A percentile compares a stretch with the other conserved stretches of the same genome.
Conservation (phyloP, 306 rosid species). For the Oxytropis ochrocephala region DNA sequence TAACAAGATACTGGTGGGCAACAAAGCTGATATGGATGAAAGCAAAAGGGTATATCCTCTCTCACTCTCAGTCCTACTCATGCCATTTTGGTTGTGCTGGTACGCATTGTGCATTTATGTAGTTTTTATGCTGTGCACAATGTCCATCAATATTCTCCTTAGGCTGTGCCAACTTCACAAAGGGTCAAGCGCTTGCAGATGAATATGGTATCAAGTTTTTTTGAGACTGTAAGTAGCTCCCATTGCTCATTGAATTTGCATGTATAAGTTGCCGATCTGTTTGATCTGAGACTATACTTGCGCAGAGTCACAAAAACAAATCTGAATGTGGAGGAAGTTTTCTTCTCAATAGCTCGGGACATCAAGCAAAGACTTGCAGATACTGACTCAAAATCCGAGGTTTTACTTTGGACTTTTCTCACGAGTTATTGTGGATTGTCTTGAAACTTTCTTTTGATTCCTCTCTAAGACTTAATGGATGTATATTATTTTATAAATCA, state of each 20-base stretch:
- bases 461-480: background rate
- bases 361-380: slow-evolving; percentile 94
- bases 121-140: slow-evolving; percentile 13
- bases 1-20: slow-evolving; percentile 91
- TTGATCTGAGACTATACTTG: slow-evolving; percentile 23
- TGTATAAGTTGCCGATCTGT: background rate
- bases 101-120: background rate
- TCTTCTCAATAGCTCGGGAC: slow-evolving; percentile 94
- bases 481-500: background rate
- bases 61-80: background rate
- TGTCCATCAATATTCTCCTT: slow-evolving; percentile 16
- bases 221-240: slow-evolving; percentile 74
- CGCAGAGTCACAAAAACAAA: slow-evolving; percentile 97
- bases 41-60: slow-evolving; percentile 73
- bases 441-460: background rate
- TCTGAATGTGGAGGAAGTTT: slow-evolving; percentile 93
- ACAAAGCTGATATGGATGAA: slow-evolving; percentile 99
- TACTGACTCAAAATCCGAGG: slow-evolving; percentile 87
- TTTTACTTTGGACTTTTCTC: slow-evolving; percentile 13
- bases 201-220: slow-evolving; percentile 95
- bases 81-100: slow-evolving; percentile 5
- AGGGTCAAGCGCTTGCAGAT: slow-evolving; percentile 95
- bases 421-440: slow-evolving; percentile 9
- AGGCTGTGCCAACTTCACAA: slow-evolving; percentile 96
- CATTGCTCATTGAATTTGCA: slow-evolving; percentile 7